Evolutionary conservation across 805 yeast genomes (phyloP).

Genomic region (Kodamaea fukazawae): DNA sequence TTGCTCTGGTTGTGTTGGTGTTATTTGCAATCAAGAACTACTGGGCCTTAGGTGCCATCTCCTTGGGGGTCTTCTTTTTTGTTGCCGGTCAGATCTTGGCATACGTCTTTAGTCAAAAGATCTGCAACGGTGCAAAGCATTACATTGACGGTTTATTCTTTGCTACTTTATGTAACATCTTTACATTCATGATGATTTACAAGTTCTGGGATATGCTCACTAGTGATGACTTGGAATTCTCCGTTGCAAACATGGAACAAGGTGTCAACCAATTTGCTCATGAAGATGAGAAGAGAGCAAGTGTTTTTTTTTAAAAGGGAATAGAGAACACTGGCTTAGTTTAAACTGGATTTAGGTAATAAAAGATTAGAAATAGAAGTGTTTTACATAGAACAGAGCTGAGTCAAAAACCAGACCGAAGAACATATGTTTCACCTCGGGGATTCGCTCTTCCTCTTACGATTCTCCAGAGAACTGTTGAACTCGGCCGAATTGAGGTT

Average conservation of each 20-base stretch:
- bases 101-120: conserved; percentile 61
- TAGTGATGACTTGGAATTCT: conserved; percentile 89
- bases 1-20: conserved; percentile 68
- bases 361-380: neutral
- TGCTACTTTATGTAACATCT: conserved; percentile 74
- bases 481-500: too few relatives aligned
- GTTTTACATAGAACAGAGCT: too few relatives aligned
- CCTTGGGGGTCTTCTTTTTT: conserved; percentile 69
- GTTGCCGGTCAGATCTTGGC: conserved; percentile 74
- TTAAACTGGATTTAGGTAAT: neutral
- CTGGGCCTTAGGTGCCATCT: conserved; percentile 90
- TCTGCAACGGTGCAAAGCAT: conserved; percentile 75
- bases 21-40: conserved; percentile 63
- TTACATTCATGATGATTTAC: conserved; percentile 90
- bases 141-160: conserved; percentile 89
- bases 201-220: conserved; percentile 97
- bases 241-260: conserved; percentile 52
- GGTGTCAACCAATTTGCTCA: conserved; percentile 31
- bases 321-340: neutral
- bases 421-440: too few relatives aligned
- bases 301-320: conserved; percentile 9
- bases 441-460: too few relatives aligned
- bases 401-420: too few relatives aligned
- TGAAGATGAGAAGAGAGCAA: conserved; percentile 31
- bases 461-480: too few relatives aligned